Conservation (phyloP, 2,329 filamentous ascomycete species). For the Blastomyces silverae region DNA sequence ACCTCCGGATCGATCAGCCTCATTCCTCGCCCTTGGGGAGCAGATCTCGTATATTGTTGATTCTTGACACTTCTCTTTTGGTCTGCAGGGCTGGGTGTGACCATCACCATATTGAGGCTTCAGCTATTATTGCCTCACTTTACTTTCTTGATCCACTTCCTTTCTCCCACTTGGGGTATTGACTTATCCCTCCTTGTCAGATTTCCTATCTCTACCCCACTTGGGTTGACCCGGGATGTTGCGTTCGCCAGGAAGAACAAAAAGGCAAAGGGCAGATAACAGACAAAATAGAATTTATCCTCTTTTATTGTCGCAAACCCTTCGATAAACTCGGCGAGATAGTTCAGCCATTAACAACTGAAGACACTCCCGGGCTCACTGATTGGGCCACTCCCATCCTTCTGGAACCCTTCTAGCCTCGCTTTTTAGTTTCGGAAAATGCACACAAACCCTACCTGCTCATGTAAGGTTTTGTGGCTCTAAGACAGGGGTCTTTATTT, state of each 20-base stretch:
- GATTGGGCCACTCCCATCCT: background rate
- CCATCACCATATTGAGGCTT: background rate
- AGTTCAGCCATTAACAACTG: background rate
- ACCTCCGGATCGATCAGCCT: background rate
- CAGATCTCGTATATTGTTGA: background rate
- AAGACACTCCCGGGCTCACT: background rate
- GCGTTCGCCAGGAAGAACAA: background rate
- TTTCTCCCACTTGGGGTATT: background rate
- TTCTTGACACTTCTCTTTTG: background rate
- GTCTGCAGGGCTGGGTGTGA: background rate
- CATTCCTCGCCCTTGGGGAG: background rate
- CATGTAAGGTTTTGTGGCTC: background rate
- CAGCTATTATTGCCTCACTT: conserved; percentile 1
- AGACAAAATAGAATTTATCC: too few species aligned
- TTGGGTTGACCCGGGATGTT: background rate
- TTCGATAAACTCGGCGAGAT: background rate
- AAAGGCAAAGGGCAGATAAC: too few species aligned
- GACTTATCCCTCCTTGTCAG: background rate
- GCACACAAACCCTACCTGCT: background rate
- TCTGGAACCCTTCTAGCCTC: conserved; percentile 4
- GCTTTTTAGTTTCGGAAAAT: background rate
- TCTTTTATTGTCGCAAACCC: too few species aligned
- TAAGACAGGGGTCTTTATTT: background rate
- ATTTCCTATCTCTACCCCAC: background rate
- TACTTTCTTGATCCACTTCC: too few species aligned